These are phyloP conservation scores for Linanthus parryae DNA, from an alignment of 148 eudicot species.

Conservation along the genomic window DNA sequence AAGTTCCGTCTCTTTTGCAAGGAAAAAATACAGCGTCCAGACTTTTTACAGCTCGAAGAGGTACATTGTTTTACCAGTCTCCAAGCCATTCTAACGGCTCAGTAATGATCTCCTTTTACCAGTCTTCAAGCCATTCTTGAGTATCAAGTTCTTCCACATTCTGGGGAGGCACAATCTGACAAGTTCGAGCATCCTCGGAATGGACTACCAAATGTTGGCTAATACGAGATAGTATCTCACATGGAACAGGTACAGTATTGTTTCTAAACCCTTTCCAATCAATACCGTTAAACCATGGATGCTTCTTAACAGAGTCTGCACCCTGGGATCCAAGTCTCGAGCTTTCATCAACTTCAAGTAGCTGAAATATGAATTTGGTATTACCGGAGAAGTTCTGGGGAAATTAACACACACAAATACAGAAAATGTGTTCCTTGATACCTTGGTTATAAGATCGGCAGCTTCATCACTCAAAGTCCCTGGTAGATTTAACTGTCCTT, in stretches of 20 bases:
- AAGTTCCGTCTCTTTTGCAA: too few species aligned
- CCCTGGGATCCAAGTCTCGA: conserved; percentile 72
- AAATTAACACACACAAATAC: too few species aligned
- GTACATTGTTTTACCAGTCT: too few species aligned
- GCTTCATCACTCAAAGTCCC: conserved; percentile 55
- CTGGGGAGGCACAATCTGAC: conserved; percentile 33
- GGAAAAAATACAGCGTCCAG: too few species aligned
- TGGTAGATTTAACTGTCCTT: conserved; percentile 81
- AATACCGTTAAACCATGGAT: conserved; percentile 66
- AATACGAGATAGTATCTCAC: conserved; percentile 56
- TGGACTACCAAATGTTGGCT: conserved; percentile 43
- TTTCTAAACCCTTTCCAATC: conserved; percentile 60
- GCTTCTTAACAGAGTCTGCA: conserved; percentile 54
- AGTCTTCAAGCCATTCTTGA: conserved; percentile 88
- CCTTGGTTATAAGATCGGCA: conserved; percentile 85
- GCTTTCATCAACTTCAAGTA: conserved; percentile 79
- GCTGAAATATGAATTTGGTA: too few species aligned
- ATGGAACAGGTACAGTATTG: conserved; percentile 38
- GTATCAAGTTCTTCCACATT: conserved; percentile 45
- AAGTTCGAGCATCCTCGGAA: conserved; percentile 30
- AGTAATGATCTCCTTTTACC: conserved; percentile 60
- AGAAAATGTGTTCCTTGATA: too few species aligned
- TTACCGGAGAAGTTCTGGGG: too few species aligned
- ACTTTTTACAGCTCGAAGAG: too few species aligned
- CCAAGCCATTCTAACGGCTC: too few species aligned